Evolutionary conservation across 805 yeast genomes (phyloP), one percentile per base, ranked within the genome.

Genomic region (Saturnispora bothae): DNA sequence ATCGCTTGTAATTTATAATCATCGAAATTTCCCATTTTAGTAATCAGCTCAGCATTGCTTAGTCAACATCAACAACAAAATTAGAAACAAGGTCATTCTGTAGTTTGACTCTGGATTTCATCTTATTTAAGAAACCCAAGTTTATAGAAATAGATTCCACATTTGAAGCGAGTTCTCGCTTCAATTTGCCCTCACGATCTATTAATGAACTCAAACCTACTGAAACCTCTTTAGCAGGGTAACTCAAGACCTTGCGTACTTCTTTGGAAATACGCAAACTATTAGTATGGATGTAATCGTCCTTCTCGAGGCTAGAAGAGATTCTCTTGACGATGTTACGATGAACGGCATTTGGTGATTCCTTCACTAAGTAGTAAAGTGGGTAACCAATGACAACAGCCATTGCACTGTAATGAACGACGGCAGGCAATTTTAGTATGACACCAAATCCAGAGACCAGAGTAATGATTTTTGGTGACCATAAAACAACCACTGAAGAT

Each of bases 301-400:
- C 59, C 13, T 70, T 72, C 30, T 66, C 65, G 25, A 92, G 64
- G 50, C 79, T 81, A 5, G 53, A 53, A 45, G 71, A 72, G 47
- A 89, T 71, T 57, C 82, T 84, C 34, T 69, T 65, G 0, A 92
- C 85, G 42, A 85, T 69, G 41, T 86, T 86, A 47, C 85, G 66
- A 15, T 95, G 94, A 49, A 84, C 75, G 0, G 96, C 95, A 49
- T 80, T 73, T 3, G 96, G 96, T 12, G 94, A 74, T 56, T 92
- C 97, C 42, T 68, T 65, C 15, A 85, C 62, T 41, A 86, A 54
- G 50, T 83, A 85, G 29, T 53, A 54, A 6, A 48, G 40, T 10
- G 62, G 61, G 30, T 54, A 30, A 7, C 57, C 59, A 19, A 71
- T 66, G 5, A 65, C 47, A n/a, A 48, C 41, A 13, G 49, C 50